Base-by-base conservation (phyloP, 345 rosid genomes). In the Ceriops decandra region DNA sequence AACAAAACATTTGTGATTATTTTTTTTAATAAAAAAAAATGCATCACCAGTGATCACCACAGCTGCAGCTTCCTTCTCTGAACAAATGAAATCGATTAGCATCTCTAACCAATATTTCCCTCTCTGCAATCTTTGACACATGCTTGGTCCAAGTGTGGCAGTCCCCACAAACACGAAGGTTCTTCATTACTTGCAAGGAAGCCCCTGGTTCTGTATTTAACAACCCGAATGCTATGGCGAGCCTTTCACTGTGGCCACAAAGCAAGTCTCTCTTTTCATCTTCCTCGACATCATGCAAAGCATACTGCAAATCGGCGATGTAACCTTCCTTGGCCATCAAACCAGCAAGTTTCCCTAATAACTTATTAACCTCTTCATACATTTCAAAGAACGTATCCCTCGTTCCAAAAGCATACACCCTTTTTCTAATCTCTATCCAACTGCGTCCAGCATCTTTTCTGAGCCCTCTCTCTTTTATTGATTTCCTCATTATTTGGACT, bases 141-240 rank as follows among this genome's bases (percentile, higher is more conserved):
- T 80, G 66, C 80, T 86, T 88, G n/a, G 91, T 88, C 68, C 83
- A 82, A 57, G 80, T 71, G 74, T 88, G 91, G 66, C 95, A 88
- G 76, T 88, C 95, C 69, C 85, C 85, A 74, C 95, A 88, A 57
- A 88, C 86, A 52, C 91, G 95, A 69, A 88, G 88, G 74, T 88
- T 88, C 82, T 88, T 88, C 83, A 88, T 82, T 54, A 88, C 79
- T 63, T 79, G 85, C 70, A 88, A 74, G 31, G 87, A 76, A 30
- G 82, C 83, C 64, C 86, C 86, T 58, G 89, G 80, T 63, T 82
- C 72, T 33, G 95, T 83, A 70, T 83, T 85, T 73, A 88, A 63
- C 69, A 86, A 78, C 24, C 89, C 95, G 68, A 85, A 88, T 16
- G 84, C 93, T 53, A 88, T 84, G 1, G 93, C 93, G 51, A 88